Conservation (phyloP, 2,329 filamentous ascomycete species). For the Plectosphaerella plurivora region DNA sequence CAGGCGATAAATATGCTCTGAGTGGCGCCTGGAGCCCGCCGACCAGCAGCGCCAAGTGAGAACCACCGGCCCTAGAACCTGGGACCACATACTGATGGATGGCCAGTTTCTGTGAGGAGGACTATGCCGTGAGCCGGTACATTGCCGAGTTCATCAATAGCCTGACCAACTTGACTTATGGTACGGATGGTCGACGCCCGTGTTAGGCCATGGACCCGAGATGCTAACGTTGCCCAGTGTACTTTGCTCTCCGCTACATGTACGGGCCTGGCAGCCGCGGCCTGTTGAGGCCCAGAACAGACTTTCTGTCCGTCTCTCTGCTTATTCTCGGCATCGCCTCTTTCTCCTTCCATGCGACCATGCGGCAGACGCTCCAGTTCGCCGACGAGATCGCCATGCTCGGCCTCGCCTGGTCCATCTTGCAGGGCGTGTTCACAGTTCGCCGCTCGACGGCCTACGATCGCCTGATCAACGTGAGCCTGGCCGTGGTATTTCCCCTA, state of each 20-base stretch:
- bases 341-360: slow-evolving; percentile 37
- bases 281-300: slow-evolving; percentile 25
- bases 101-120: slow-evolving; percentile 12
- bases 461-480: slow-evolving; percentile 24
- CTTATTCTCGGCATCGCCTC: slow-evolving; percentile 36
- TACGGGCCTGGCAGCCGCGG: slow-evolving; percentile 23
- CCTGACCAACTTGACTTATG: slow-evolving; percentile 31
- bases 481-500: slow-evolving; percentile 34
- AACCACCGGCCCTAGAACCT: not conserved
- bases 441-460: slow-evolving; percentile 30
- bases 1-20: slow-evolving; percentile 25
- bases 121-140: slow-evolving; percentile 34
- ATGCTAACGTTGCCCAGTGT: slow-evolving; percentile 23
- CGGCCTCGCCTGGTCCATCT: slow-evolving; percentile 43
- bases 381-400: slow-evolving; percentile 58
- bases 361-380: slow-evolving; percentile 38
- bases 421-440: slow-evolving; percentile 43
- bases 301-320: slow-evolving; percentile 36
- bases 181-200: not conserved
- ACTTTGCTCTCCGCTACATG: slow-evolving; percentile 31
- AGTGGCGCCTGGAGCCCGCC: slow-evolving; percentile 31
- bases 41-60: slow-evolving; percentile 32
- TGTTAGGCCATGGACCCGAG: no score
- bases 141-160: slow-evolving; percentile 41
- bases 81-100: no score